Evolutionary conservation across 352 stramenopile genomes (phyloP).

Genomic region (Salisapilia sapeloensis): DNA sequence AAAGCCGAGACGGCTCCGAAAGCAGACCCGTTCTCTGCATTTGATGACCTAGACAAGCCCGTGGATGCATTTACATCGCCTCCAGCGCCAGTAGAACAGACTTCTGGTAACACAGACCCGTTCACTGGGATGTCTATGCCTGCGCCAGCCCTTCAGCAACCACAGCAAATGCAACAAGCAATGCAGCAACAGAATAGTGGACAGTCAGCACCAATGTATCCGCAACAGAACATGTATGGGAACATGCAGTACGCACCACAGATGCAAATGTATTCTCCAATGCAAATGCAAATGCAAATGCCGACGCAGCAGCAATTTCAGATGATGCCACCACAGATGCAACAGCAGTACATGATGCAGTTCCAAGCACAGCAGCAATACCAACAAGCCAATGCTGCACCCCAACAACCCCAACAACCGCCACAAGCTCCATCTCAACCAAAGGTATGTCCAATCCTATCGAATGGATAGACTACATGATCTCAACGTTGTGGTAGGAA

Average conservation of each 20-base stretch:
- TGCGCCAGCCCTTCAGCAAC: conserved; percentile 11
- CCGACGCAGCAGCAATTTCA: conserved; percentile 5
- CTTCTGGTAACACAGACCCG: neutral
- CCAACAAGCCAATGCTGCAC: conserved; percentile 9
- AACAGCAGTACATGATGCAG: conserved; percentile 29
- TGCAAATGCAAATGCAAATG: too few species aligned
- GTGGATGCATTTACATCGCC: conserved; percentile 9
- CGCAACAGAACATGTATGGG: conserved; percentile 3
- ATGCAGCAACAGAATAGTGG: conserved; percentile 11
- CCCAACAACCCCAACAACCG: conserved; percentile 6
- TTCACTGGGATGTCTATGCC: neutral
- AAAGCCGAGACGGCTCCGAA: neutral
- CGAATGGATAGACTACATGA: neutral
- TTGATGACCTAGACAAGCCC: too few species aligned
- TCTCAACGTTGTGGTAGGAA: neutral
- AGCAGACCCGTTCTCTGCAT: conserved; percentile 18
- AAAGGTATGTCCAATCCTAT: conserved; percentile 13
- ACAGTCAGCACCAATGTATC: conserved; percentile 5
- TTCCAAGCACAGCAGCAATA: conserved; percentile 10
- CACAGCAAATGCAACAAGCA: conserved; percentile 15
- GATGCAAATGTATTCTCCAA: too few species aligned
- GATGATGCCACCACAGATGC: conserved; percentile 6
- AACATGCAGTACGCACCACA: too few species aligned
- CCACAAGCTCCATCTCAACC: conserved; percentile 8
- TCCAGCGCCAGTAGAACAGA: conserved; percentile 1